phyloP scores from a whole-genome alignment of 2,329 filamentous ascomycete species.

The Aureobasidium sp. region DNA sequence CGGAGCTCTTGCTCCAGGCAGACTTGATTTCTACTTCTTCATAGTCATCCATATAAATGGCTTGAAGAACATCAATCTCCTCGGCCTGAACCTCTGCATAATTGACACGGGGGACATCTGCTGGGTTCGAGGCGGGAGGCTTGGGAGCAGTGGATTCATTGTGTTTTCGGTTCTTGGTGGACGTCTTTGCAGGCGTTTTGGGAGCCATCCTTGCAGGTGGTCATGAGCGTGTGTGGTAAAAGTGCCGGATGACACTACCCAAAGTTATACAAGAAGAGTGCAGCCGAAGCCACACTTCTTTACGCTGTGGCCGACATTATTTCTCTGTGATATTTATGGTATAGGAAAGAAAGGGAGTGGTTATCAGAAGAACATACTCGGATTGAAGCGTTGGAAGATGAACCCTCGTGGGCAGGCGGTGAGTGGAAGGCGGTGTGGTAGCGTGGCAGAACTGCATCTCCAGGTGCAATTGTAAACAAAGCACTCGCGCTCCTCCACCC shows the following conservation, averaged over 20 bases:
- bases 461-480: neutral
- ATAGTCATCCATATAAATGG: slow-evolving; percentile 88
- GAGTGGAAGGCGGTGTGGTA: neutral
- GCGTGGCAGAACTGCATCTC: neutral
- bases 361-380: slow-evolving; percentile 4
- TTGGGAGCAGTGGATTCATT: slow-evolving; percentile 18
- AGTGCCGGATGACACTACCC: slow-evolving; percentile 6
- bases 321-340: neutral
- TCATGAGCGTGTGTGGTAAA: slow-evolving; percentile 10
- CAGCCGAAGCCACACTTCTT: slow-evolving; percentile 41
- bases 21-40: slow-evolving; percentile 60
- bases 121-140: neutral
- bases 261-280: slow-evolving; percentile 22
- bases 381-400: neutral
- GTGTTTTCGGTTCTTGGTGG: slow-evolving; percentile 16
- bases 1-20: slow-evolving; percentile 80
- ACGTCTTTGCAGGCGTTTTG: slow-evolving; percentile 34
- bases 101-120: slow-evolving; percentile 37
- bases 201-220: slow-evolving; percentile 35
- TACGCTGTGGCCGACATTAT: slow-evolving; percentile 26
- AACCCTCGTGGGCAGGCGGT: neutral
- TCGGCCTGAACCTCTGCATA: slow-evolving; percentile 82
- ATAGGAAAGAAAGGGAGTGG: neutral
- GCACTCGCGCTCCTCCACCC: neutral
- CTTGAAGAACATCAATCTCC: slow-evolving; percentile 74